Base-by-base conservation (phyloP, 2,329 filamentous ascomycete species). In the Apiospora pterosperma region DNA sequence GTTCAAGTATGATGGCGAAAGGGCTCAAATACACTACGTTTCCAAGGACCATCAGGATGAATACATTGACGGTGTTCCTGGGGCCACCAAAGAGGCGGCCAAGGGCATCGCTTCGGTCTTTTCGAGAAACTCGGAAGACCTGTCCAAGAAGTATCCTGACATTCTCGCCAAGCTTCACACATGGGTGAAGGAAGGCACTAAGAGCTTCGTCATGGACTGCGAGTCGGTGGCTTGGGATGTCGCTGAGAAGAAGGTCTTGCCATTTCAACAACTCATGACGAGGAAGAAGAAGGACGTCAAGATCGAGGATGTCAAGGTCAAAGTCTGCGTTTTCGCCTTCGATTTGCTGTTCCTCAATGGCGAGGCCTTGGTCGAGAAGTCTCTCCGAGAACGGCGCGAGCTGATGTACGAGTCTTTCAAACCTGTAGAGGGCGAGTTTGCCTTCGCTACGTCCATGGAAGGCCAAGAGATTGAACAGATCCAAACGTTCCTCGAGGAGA, bases 231-330 rank as follows among this genome's bases (percentile, higher is more conserved):
- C 92, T 0, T 98, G 96, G 95, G 96, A 99, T 77, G 85, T 92
- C n/a, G 84, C 85, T 1, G 93, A 96, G 81, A 97, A 97, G 84
- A 97, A 97, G 77, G 92, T 99, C 16, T 78, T 99, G 42, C 96
- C 96, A 0, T 99, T 99, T 82, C 96, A 99, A 77, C 93, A 97
- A 75, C 85, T 99, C 55, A 98, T 98, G 96, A 98, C 96, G 16
- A 87, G 96, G 63, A 99, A 99, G 82, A 90, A 92, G 76, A 99
- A 98, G 80, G 95, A 98, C 71, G 96, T 98, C 73, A 97, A 97
- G 77, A 84, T 92, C 8, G 94, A 97, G 74, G 95, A 98, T 71
- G 91, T 98, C 67, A 97, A 96, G 76, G 90, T 98, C 79, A 96
- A 97, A 76, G 95, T 98, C 55, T 98, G 94, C 77, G 93, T 98